Evolutionary conservation across 352 stramenopile genomes (phyloP), one percentile per base, ranked within the genome.

Genomic region (Globisporangium camurandrum): DNA sequence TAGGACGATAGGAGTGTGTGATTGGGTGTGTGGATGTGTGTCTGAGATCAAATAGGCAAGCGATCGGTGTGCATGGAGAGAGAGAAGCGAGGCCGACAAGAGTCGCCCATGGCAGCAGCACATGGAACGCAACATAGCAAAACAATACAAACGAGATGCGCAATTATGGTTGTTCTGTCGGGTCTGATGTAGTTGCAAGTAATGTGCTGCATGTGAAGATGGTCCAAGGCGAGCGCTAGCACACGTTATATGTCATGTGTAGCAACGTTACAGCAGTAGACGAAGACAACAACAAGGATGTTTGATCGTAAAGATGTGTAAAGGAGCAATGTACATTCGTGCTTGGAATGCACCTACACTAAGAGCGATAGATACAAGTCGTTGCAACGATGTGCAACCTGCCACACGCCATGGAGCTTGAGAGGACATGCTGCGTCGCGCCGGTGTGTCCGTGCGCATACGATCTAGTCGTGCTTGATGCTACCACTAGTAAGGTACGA

Each of bases 401-500:
- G n/a, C n/a, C n/a, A n/a, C n/a, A n/a, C n/a, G n/a, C n/a, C n/a
- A n/a, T n/a, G n/a, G n/a, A n/a, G n/a, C n/a, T n/a, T n/a, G n/a
- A n/a, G n/a, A 34, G 30, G 8, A 12, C 3, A 16, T 1, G 9
- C 30, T 34, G 30, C 14, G 30, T 34, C 30, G 30, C 30, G 9
- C 30, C 8, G 8, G 3, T 12, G 30, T 5, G 14, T 34, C 1
- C 30, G 14, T 34, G 30, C 30, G 14, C 30, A 34, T 12, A 12
- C 30, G 9, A 16, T 44, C 39, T 72, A 69, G 34, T 64, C 51
- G 39, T 65, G 64, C 30, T 26, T 28, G n/a, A n/a, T n/a, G n/a
- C n/a, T n/a, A 44, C 69, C 55, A 48, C 56, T 70, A 36, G 48
- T 62, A 49, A 90, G 66, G 65, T 85, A 89, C 4, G 67, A 64